Percentiles rank a stretch among this genome's conserved stretches.
These are phyloP conservation scores for Colletotrichum echinochloae DNA, from an alignment of 2,329 filamentous ascomycete species.

Conservation along the genomic window DNA sequence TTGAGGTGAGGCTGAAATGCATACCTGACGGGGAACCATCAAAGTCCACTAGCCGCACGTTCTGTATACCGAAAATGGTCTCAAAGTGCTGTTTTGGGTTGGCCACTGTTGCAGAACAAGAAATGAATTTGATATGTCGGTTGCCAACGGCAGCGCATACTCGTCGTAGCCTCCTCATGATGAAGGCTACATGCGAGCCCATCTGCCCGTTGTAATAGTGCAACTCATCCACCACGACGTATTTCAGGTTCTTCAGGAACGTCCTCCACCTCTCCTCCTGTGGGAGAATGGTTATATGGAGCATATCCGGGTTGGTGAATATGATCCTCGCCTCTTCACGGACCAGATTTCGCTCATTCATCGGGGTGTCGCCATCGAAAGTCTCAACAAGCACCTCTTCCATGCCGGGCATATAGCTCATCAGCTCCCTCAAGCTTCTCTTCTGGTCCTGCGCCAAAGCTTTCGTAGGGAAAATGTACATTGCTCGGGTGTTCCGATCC, in stretches of 20 bases:
- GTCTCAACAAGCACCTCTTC: slow-evolving; percentile 87
- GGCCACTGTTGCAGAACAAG: slow-evolving; percentile 94
- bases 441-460: slow-evolving; percentile 95
- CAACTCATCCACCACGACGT: slow-evolving; percentile 90
- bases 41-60: slow-evolving; percentile 85
- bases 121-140: slow-evolving; percentile 86
- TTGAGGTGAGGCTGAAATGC: neutral
- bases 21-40: slow-evolving; percentile 85
- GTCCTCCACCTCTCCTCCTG: slow-evolving; percentile 91
- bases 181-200: slow-evolving; percentile 92
- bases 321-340: slow-evolving; percentile 92
- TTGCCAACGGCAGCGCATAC: slow-evolving; percentile 95
- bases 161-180: slow-evolving; percentile 89
- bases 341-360: slow-evolving; percentile 81
- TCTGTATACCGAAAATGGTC: slow-evolving; percentile 89
- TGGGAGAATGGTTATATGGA: slow-evolving; percentile 92
- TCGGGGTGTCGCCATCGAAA: slow-evolving; percentile 94
- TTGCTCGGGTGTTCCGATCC: slow-evolving; percentile 81
- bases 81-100: slow-evolving; percentile 94
- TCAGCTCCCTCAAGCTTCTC: slow-evolving; percentile 85
- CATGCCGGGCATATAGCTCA: slow-evolving; percentile 82
- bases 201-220: slow-evolving; percentile 98
- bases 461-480: slow-evolving; percentile 99
- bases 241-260: slow-evolving; percentile 89
- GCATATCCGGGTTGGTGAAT: slow-evolving; percentile 98